Percentiles rank a stretch among this genome's conserved stretches.
Evolutionary conservation across 768 basidiomycete genomes (phyloP).

Genomic region (Leccinum variicolor): DNA sequence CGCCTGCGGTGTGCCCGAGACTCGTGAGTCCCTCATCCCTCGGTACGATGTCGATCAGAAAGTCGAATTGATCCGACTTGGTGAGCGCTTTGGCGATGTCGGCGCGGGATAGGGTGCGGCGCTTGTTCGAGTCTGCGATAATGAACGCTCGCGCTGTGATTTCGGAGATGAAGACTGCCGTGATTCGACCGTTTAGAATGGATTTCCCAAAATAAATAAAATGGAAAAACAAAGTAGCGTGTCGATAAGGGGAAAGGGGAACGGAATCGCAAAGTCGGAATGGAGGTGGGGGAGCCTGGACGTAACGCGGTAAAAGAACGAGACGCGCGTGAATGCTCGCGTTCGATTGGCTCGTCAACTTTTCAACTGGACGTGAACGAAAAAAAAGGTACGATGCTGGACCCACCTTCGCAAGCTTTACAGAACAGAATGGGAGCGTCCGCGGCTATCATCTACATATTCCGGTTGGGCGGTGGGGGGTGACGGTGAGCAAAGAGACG

Average conservation of each 20-base stretch:
- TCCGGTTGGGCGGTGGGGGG: background rate
- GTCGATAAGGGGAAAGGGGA: background rate
- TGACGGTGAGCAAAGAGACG: background rate
- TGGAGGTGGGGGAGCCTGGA: background rate
- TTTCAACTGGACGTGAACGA: background rate
- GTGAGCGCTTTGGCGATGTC: slow-evolving; percentile 92
- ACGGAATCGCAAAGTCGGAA: background rate
- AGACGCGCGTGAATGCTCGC: slow-evolving; percentile 2
- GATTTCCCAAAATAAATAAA: background rate
- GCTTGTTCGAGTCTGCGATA: slow-evolving; percentile 92
- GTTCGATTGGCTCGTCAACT: background rate
- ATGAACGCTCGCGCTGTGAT: slow-evolving; percentile 95
- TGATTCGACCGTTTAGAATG: background rate
- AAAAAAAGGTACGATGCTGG: slow-evolving; percentile 12
- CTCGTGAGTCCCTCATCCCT: slow-evolving; percentile 57
- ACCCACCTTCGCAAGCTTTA: slow-evolving; percentile 96
- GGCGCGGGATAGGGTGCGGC: slow-evolving; percentile 89
- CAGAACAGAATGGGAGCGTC: slow-evolving; percentile 96
- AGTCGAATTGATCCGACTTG: slow-evolving; percentile 96
- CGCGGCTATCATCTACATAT: slow-evolving; percentile 89
- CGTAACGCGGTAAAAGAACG: background rate
- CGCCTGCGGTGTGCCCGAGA: slow-evolving; percentile 11
- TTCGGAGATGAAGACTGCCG: slow-evolving; percentile 91
- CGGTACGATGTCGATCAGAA: slow-evolving; percentile 94
- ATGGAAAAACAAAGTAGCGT: background rate